Base-by-base conservation (phyloP, 1,284 basidiomycete species). In the Malassezia equina region DNA sequence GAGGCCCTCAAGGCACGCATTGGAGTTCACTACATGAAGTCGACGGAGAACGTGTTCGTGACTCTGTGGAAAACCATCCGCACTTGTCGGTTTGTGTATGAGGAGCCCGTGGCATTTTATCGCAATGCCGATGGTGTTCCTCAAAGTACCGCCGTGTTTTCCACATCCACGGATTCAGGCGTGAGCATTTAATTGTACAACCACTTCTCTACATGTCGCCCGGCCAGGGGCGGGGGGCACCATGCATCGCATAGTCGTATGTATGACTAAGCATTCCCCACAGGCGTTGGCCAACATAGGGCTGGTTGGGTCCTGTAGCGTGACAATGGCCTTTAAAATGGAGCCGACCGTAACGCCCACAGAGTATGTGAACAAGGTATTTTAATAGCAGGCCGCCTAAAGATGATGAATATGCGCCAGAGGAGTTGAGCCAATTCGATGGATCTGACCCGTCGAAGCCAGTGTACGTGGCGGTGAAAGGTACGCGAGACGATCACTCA, bases 401-500 rank as follows among this genome's bases (percentile, higher is more conserved):
- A 70, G 80, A 86, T 65, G 83, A 86, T 69, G 83, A 84, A 0
- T 84, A 82, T 76, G 86, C 84, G 0, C 77, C 80, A 19, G 82
- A 81, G 55, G 77, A 86, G 66, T 79, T 93, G 58, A 82, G 79
- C 52, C 66, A 79, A 66, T 90, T 78, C 70, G 82, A 90, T 75
- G 88, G 88, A 9, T 78, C 79, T 0, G 80, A 83, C 56, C 64
- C 78, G 0, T 66, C 72, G 33, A 82, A 82, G 68, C 86, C 86
- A 0, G 86, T 93, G 51, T 89, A 87, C 63, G 86, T 93, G 32
- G 83, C 86, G 42, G 88, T 91, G 75, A 93, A 90, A 79, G 86
- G 87, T 84, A 55, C 32, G 77, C 65, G 25, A 4, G 36, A 19
- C 21, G 19, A 13, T 1, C 24, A 13, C 33, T 24, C 6, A 11